Conservation (phyloP, 768 basidiomycete genomes). For the Tricholoma saponaceum region DNA sequence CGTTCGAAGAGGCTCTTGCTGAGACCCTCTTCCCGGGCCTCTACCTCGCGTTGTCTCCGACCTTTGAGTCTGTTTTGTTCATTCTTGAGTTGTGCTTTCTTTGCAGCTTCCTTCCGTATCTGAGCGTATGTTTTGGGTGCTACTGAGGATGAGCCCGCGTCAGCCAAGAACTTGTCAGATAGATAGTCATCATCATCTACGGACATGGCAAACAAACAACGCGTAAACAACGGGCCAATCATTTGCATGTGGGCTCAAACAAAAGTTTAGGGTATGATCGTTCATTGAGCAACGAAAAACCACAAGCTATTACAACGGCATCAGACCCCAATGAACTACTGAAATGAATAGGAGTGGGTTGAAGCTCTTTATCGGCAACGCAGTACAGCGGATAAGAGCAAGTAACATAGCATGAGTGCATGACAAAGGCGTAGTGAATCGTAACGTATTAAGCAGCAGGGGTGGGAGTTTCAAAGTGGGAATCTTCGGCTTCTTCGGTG, state of each 20-base stretch:
- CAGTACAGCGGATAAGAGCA: slow-evolving; percentile 24
- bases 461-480: slow-evolving; percentile 19
- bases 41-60: slow-evolving; percentile 65
- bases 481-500: slow-evolving; percentile 46
- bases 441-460: slow-evolving; percentile 21
- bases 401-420: slow-evolving; percentile 31
- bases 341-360: slow-evolving; percentile 15
- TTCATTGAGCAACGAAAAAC: slow-evolving; percentile 15
- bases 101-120: slow-evolving; percentile 62
- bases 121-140: slow-evolving; percentile 65
- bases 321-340: slow-evolving; percentile 39
- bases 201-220: slow-evolving; percentile 43
- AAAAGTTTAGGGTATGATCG: background rate
- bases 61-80: slow-evolving; percentile 63
- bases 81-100: slow-evolving; percentile 57
- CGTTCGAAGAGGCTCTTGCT: slow-evolving; percentile 77
- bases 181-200: slow-evolving; percentile 84
- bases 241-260: background rate
- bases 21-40: slow-evolving; percentile 74
- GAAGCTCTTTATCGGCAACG: slow-evolving; percentile 8
- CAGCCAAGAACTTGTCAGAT: slow-evolving; percentile 77
- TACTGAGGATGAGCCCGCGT: slow-evolving; percentile 28
- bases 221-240: slow-evolving; percentile 10
- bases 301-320: slow-evolving; percentile 31
- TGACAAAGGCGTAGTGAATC: slow-evolving; percentile 16